phyloP scores from a whole-genome alignment of 208 protist species.

The Trichomonas vaginalis region DNA sequence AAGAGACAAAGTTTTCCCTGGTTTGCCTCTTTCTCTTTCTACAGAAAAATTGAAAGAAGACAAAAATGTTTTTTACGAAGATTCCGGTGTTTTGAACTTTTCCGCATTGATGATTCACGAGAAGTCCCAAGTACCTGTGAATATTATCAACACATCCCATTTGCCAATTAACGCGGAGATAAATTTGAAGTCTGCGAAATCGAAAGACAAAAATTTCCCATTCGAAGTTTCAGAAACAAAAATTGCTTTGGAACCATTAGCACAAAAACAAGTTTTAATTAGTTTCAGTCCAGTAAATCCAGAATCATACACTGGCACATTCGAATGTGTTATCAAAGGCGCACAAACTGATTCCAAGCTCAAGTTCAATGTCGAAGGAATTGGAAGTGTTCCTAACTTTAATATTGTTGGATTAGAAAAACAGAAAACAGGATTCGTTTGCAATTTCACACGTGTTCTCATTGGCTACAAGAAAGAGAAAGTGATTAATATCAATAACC shows the following conservation, averaged over 20 bases:
- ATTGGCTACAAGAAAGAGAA: background rate
- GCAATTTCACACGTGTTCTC: background rate
- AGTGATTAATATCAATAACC: background rate
- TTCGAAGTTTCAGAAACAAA: background rate
- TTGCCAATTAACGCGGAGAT: background rate
- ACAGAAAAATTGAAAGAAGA: background rate
- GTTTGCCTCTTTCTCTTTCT: background rate
- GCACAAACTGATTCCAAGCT: background rate
- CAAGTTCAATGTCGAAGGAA: background rate
- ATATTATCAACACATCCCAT: background rate
- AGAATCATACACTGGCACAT: background rate
- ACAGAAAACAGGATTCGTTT: too few relatives aligned
- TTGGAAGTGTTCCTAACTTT: background rate
- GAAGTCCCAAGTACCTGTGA: background rate
- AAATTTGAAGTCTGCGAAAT: background rate
- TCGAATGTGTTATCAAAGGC: background rate
- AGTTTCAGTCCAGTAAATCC: background rate
- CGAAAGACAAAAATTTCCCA: background rate
- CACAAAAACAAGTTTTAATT: background rate
- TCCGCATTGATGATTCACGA: background rate
- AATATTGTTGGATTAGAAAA: background rate
- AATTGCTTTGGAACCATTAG: background rate
- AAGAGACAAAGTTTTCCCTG: background rate
- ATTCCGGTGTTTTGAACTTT: background rate
- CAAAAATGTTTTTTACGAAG: background rate